Evolutionary conservation across 371 early-diverging fungal species (phyloP), one percentile per base, ranked within the genome.

Genomic region (Mortierella sp.): DNA sequence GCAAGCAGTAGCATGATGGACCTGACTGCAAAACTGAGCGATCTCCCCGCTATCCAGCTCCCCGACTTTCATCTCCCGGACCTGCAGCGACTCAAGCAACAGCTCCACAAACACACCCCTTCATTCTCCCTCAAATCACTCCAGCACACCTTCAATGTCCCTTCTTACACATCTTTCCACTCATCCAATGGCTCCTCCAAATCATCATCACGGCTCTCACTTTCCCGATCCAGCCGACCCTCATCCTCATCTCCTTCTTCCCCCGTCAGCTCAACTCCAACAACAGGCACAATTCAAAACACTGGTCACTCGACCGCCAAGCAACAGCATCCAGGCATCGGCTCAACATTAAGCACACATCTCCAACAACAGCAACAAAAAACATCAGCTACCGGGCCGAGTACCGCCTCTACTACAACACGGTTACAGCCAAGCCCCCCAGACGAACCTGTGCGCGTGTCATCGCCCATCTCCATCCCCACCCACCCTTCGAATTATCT

Each of bases 11-110:
- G 45, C 68, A 78, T 43, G 47, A 75, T 79, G 75, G 80, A 80
- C 34, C 70, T 73, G 11, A 41, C 81, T 2, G 43, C 74, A 13
- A 81, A 71, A 34, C 71, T 77, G 9, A 61, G 74, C 39, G 77
- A 77, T 8, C 50, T 81, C 11, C 74, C 77, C 19, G 31, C 74
- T 8, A 53, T 81, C 26, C 82, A 81, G 8, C 64, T 81, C 31
- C 82, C 82, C 39, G 82, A 81, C 31, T 77, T 81, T 37, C 77
- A 81, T 41, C 73, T 81, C 9, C 82, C 82, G 6, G 82, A 81
- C 45, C 34, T 81, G 22, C 77, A 81, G 34, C 52, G 77, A 37
- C 58, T 81, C 24, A 81, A 81, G 31, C 77, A 77, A 45, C 82
- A 81, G 63, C 68, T 81, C 37, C 74, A 81, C 68, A 81, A 81